These are phyloP conservation scores for Antrodiella citrinella DNA, from an alignment of 768 basidiomycete species.

Conservation along the genomic window DNA sequence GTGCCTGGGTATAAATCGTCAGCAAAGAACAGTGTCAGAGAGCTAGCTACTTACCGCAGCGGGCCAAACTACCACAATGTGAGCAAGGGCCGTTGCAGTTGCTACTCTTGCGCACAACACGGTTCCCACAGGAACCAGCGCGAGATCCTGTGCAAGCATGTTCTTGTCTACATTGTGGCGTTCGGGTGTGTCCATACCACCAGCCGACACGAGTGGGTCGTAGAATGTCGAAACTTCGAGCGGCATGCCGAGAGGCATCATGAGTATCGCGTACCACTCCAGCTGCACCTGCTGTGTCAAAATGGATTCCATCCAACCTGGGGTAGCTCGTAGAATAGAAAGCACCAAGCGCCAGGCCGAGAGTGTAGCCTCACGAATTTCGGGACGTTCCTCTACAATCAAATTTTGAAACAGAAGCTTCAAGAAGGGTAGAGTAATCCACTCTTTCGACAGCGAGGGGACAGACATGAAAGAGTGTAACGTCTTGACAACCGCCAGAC, in stretches of 20 bases:
- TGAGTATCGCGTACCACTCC: conserved; percentile 82
- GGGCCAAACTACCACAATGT: conserved; percentile 63
- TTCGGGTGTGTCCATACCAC: conserved; percentile 44
- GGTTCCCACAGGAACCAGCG: conserved; percentile 68
- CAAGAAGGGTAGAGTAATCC: conserved; percentile 73
- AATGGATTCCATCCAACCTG: conserved; percentile 43
- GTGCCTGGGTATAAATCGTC: too few species aligned
- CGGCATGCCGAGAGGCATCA: conserved; percentile 82
- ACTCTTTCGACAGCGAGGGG: conserved; percentile 62
- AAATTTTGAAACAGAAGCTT: conserved; percentile 91
- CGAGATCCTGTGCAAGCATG: conserved; percentile 85
- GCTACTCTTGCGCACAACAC: conserved; percentile 76
- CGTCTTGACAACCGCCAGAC: conserved; percentile 86
- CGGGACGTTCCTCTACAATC: conserved; percentile 80
- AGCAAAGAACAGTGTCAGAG: too few species aligned
- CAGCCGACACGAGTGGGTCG: conserved; percentile 42
- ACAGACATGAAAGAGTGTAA: conserved; percentile 81
- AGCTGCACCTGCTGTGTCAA: conserved; percentile 54
- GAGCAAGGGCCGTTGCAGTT: conserved; percentile 69
- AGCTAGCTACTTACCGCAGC: conserved; percentile 33
- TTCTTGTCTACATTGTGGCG: conserved; percentile 95
- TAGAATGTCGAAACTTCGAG: conserved; percentile 68
- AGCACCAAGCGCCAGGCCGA: conserved; percentile 70
- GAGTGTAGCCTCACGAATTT: conserved; percentile 71
- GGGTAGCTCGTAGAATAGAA: conserved; percentile 36